phyloP scores from a whole-genome alignment of 2,329 filamentous ascomycete species.

The Aspergillus niger region DNA sequence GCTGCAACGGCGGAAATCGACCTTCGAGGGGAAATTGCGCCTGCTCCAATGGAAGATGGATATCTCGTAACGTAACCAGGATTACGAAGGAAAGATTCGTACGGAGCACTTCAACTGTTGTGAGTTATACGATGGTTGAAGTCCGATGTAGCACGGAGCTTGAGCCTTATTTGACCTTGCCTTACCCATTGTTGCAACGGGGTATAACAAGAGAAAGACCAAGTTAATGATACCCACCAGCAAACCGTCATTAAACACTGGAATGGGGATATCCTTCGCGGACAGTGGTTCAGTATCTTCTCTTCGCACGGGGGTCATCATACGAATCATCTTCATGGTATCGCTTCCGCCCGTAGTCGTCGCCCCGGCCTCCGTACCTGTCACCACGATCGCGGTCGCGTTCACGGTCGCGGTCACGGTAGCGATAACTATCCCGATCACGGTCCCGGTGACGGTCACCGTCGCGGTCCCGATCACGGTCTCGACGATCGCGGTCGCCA shows the following conservation, averaged over 20 bases:
- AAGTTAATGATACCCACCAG: constrained; percentile 48
- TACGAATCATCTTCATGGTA: constrained; percentile 76
- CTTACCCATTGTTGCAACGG: constrained; percentile 41
- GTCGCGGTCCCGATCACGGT: constrained; percentile 54
- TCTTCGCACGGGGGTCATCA: constrained; percentile 69
- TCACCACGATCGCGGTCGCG: constrained; percentile 55
- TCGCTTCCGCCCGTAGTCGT: constrained; percentile 63
- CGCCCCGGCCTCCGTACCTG: constrained; percentile 48
- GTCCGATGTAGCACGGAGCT: constrained; percentile 1
- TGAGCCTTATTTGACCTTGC: constrained; percentile 20
- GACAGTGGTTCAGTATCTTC: constrained; percentile 55
- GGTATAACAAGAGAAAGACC: constrained; percentile 30
- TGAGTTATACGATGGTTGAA: constrained; percentile 17
- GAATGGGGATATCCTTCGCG: constrained; percentile 17
- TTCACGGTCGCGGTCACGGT: constrained; percentile 46
- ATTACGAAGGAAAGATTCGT: constrained; percentile 1
- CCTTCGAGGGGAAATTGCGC: constrained; percentile 1
- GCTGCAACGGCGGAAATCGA: constrained; percentile 6
- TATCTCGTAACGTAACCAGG: constrained; percentile 7
- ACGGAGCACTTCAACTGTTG: constrained; percentile 20
- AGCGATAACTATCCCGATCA: constrained; percentile 56
- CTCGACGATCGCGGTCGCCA: constrained; percentile 48
- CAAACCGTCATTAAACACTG: constrained; percentile 36
- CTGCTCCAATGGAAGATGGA: constrained; percentile 1
- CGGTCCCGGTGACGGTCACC: constrained; percentile 54